Conservation (phyloP, 768 basidiomycete species). For the Leucosporidium creatinivorum region DNA sequence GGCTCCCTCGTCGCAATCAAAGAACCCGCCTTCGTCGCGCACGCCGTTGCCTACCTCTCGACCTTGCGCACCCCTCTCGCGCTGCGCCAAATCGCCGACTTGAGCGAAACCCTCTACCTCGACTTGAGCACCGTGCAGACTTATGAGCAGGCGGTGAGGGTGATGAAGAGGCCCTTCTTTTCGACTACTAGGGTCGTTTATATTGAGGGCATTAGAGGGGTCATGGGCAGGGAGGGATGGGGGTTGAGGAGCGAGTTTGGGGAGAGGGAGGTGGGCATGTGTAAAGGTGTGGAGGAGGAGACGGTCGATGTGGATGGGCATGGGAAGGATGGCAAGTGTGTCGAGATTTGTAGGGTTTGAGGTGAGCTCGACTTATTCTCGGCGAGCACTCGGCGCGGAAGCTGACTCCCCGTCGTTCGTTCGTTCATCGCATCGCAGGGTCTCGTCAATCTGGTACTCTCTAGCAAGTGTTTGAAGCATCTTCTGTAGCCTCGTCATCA, state of each 20-base stretch:
- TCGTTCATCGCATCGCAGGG: too few relatives aligned
- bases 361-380: too few relatives aligned
- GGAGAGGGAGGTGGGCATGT: neutral
- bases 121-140: neutral
- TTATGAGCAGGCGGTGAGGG: neutral
- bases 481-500: too few relatives aligned
- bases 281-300: neutral
- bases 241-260: neutral
- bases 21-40: slow-evolving; percentile 12
- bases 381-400: too few relatives aligned
- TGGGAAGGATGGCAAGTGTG: too few relatives aligned
- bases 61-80: neutral
- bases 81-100: neutral
- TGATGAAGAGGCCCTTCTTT: slow-evolving; percentile 9
- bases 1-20: neutral
- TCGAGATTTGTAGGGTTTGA: too few relatives aligned
- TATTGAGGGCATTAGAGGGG: neutral
- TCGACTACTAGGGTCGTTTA: slow-evolving; percentile 4
- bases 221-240: slow-evolving; percentile 2
- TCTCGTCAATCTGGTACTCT: too few relatives aligned
- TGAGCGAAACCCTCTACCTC: slow-evolving; percentile 4
- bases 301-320: neutral
- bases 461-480: too few relatives aligned
- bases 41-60: slow-evolving; percentile 3
- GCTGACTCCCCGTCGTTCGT: too few relatives aligned